Base-by-base conservation (phyloP, 306 rosid genomes). In the Oxytropis ochrocephala region DNA sequence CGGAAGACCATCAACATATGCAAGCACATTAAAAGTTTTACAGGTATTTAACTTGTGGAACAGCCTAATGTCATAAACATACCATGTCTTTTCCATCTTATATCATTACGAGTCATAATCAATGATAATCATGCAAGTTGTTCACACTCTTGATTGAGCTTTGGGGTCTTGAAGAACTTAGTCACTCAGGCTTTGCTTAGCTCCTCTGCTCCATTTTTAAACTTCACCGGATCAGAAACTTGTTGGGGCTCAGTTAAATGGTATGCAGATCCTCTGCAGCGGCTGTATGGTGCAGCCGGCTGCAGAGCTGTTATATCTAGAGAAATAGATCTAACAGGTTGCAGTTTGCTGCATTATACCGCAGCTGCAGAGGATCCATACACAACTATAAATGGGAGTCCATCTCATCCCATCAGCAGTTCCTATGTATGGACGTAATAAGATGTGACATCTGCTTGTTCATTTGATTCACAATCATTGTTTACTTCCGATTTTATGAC, bases 1-100 rank as follows among this genome's bases (percentile, higher is more conserved):
- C 72, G 97, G 99, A 75, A 91, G 99, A 79, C 99, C 99, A 56
- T 94, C 99, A 4, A 94, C 99, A 32, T 94, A 94, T 85, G 97
- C 96, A 39, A 50, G 80, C 74, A 94, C 92, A 38, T 33, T 95
- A 72, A 95, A 83, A 83, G 99, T 95, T 64, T 84, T 95, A 75
- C 81, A 86, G 97, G 99, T 87, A 83, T 17, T 16, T 77, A 67
- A 67, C 53, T 11, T 54, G 49, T 64, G 43, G 70, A 79, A 80
- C 53, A 10, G 30, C 75, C 53, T 43, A 55, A 53, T 66, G 8
- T 43, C 17, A 10, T 53, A 42, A 56, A 6, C 30, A 52, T 53
- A 13, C 39, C 13, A 7, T 38, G 41, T 57, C 19, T 41, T 57
- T 52, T 63, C 30, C 49, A 57, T 79, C 48, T 69, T 27, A 18